These are phyloP conservation scores for Trapa incisa DNA, from an alignment of 345 rosid species.

Conservation along the genomic window DNA sequence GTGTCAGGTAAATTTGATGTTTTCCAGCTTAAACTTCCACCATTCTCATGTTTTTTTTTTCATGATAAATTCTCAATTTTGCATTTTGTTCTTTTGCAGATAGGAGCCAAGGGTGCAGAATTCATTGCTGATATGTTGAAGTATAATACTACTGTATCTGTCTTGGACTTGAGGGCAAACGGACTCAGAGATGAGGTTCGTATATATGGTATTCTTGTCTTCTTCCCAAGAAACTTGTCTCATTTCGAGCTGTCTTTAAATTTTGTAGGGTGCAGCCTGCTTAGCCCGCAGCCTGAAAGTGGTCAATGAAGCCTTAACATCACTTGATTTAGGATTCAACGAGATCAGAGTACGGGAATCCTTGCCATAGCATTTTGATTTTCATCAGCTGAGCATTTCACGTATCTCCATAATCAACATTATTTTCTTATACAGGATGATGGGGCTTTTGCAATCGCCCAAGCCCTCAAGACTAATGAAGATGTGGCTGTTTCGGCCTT, in stretches of 20 bases:
- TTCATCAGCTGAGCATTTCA: neutral
- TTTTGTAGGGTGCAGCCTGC: constrained; percentile 65
- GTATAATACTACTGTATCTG: constrained; percentile 66
- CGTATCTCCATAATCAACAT: neutral
- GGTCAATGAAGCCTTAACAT: constrained; percentile 83
- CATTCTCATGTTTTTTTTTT: neutral
- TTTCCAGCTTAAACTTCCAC: neutral
- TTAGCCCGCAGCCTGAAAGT: constrained; percentile 92
- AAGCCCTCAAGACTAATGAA: constrained; percentile 86
- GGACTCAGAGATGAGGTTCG: constrained; percentile 83
- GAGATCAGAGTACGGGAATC: constrained; percentile 57
- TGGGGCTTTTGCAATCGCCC: constrained; percentile 92
- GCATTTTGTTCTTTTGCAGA: constrained; percentile 29
- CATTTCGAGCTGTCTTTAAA: neutral
- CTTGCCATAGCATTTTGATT: neutral
- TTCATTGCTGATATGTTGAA: constrained; percentile 73
- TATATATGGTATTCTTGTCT: constrained; percentile 4
- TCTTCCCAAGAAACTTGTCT: neutral
- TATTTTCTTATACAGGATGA: constrained; percentile 45
- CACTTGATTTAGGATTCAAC: constrained; percentile 80
- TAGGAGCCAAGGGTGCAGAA: constrained; percentile 82
- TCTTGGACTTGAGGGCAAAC: constrained; percentile 88
- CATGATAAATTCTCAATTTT: neutral
- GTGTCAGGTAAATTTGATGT: constrained; percentile 60
- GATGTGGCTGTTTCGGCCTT: constrained; percentile 69